Base-by-base conservation (phyloP, 2,329 filamentous ascomycete species). In the Penicillium sp. region DNA sequence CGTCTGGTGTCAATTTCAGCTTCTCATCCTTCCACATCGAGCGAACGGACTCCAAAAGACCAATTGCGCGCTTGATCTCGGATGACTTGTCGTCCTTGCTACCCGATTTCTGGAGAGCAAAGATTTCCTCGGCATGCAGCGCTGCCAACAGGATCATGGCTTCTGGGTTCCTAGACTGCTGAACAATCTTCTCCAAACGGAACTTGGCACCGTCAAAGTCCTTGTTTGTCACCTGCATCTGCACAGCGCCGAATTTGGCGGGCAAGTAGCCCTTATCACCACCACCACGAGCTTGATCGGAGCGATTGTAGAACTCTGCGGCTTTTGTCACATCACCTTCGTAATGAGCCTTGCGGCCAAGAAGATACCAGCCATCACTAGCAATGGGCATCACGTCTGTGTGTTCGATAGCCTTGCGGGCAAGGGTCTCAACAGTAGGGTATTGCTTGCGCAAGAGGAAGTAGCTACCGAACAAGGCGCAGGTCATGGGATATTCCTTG, bases 371-470 rank as follows among this genome's bases (percentile, higher is more conserved):
- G 33, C 94, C 95, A 69, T 99, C 95, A 74, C 93, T 96, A 23
- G 93, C 93, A 70, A 97, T 90, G 3, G 92, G 90, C 70, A 96
- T 96, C 62, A 97, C 90, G 68, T 99, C 94, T 2, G 94, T 97
- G 65, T 90, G 87, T 66, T 96, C 90, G 57, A 99, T 96, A 6
- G 94, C 92, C 70, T 94, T 94, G 69, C 92, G 88, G 7, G 93
- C 90, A 16, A 99, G 80, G 18, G 86, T 85, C 61, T 97, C 91
- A 9, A 94, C 91, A 54, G 90, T 91, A 23, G 84, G 76, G 72
- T 90, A 87, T 8, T 85, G 84, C 69, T 91, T 95, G 65, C 89
- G 84, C 2, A 90, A 86, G 26, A 96, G 77, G 73, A 96, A 97
- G 72, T 96, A 96, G 58, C 85, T 82, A 42, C 91, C 90, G 71